Evolutionary conservation across 2,329 filamentous ascomycete genomes (phyloP).

Genomic region (Xylaria sp.): DNA sequence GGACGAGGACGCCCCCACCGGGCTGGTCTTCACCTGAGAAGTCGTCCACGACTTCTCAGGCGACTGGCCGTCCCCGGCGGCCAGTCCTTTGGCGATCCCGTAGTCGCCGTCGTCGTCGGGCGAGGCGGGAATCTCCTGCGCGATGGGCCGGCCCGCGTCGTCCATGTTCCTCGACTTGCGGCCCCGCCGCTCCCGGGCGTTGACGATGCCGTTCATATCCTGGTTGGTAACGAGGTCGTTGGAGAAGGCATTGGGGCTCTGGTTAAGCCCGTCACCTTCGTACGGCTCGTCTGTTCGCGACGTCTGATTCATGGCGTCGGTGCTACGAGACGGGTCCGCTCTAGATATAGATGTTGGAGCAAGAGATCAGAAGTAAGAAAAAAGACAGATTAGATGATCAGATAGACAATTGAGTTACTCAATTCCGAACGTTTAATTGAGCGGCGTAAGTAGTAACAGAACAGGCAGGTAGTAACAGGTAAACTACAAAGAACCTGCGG

Average conservation of each 20-base stretch:
- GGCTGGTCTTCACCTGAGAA: slow-evolving; percentile 35
- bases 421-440: no score
- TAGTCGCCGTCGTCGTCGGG: slow-evolving; percentile 38
- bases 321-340: not conserved
- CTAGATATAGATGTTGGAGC: not conserved
- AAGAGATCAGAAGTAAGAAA: no score
- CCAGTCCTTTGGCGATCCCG: slow-evolving; percentile 36
- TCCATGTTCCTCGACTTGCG: slow-evolving; percentile 42
- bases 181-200: slow-evolving; percentile 51
- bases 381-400: no score
- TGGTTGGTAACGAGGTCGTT: slow-evolving; percentile 68
- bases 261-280: slow-evolving; percentile 60
- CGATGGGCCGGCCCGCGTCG: slow-evolving; percentile 46
- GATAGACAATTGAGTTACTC: no score
- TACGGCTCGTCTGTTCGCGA: slow-evolving; percentile 55
- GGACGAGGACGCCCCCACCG: slow-evolving; percentile 18
- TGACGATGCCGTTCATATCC: slow-evolving; percentile 65
- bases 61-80: slow-evolving; percentile 41
- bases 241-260: slow-evolving; percentile 64
- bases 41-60: slow-evolving; percentile 35
- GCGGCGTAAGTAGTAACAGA: not conserved
- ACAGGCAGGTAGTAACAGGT: not conserved
- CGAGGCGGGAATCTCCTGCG: slow-evolving; percentile 37
- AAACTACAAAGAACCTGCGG: not conserved
- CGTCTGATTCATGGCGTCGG: slow-evolving; percentile 47